Conservation (phyloP, 306 rosid species). For the Lathyrus oleraceus region DNA sequence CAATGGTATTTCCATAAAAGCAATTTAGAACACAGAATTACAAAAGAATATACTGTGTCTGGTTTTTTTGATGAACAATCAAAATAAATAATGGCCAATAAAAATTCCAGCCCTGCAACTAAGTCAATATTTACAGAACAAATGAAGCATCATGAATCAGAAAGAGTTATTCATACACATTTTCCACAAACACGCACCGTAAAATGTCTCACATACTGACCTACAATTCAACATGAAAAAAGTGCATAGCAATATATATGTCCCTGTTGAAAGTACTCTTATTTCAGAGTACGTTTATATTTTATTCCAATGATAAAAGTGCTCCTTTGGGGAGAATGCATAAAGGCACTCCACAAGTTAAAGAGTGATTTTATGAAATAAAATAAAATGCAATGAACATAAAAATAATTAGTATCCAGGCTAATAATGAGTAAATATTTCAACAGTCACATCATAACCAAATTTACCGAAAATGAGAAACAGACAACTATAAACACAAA, state of each 20-base stretch:
- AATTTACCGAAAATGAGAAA: background rate
- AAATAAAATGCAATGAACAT: too few species aligned
- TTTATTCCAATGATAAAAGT: too few species aligned
- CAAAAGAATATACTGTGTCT: slow-evolving; percentile 12
- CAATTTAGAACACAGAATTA: background rate
- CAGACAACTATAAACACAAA: slow-evolving; percentile 9
- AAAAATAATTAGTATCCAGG: too few species aligned
- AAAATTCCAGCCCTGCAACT: background rate
- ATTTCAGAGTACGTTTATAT: too few species aligned
- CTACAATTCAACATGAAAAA: slow-evolving; percentile 5
- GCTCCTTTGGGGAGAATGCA: too few species aligned
- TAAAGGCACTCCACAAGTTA: too few species aligned
- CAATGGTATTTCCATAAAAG: slow-evolving; percentile 25
- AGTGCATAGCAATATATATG: slow-evolving; percentile 3
- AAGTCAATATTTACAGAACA: background rate
- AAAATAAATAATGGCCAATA: slow-evolving; percentile 4
- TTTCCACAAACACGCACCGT: slow-evolving; percentile 1
- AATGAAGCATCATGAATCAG: background rate
- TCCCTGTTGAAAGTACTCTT: background rate
- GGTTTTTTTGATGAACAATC: slow-evolving; percentile 8
- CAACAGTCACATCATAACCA: background rate
- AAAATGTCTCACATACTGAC: background rate
- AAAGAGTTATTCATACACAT: background rate
- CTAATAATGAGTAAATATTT: too few species aligned
- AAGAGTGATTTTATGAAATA: too few species aligned